phyloP scores from a whole-genome alignment of 2,329 filamentous ascomycete genomes.

The Colletotrichum agaves region DNA sequence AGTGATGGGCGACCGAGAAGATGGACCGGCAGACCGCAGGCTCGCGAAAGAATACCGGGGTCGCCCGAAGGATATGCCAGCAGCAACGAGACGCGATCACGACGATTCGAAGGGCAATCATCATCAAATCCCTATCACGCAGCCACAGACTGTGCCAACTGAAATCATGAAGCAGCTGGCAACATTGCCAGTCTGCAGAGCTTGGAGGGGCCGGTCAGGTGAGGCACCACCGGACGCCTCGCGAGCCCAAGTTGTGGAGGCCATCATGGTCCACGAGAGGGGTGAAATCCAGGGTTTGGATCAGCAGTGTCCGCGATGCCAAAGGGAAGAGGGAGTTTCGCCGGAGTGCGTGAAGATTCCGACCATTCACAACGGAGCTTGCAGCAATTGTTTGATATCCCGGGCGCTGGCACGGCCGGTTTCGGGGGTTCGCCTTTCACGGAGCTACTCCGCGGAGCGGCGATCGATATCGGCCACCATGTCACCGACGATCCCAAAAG shows the following conservation, averaged over 20 bases:
- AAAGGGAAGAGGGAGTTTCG: constrained; percentile 40
- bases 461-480: constrained; percentile 38
- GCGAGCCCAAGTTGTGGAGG: constrained; percentile 36
- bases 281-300: constrained; percentile 37
- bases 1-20: background rate
- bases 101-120: background rate
- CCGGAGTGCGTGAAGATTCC: constrained; percentile 42
- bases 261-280: constrained; percentile 43
- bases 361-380: constrained; percentile 32
- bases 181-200: constrained; percentile 12
- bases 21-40: background rate
- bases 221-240: constrained; percentile 4
- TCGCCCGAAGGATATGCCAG: background rate
- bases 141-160: background rate
- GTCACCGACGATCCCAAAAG: constrained; percentile 36
- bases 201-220: constrained; percentile 7
- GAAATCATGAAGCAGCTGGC: constrained; percentile 4
- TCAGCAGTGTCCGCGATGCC: constrained; percentile 40
- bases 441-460: constrained; percentile 33
- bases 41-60: background rate
- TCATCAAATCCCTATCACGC: background rate
- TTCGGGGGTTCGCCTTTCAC: background rate
- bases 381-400: constrained; percentile 43
- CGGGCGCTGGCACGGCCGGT: constrained; percentile 30
- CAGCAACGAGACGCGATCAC: background rate